Conservation (phyloP, 73 alveolate genomes). For the Paramecium tetraurelia region DNA sequence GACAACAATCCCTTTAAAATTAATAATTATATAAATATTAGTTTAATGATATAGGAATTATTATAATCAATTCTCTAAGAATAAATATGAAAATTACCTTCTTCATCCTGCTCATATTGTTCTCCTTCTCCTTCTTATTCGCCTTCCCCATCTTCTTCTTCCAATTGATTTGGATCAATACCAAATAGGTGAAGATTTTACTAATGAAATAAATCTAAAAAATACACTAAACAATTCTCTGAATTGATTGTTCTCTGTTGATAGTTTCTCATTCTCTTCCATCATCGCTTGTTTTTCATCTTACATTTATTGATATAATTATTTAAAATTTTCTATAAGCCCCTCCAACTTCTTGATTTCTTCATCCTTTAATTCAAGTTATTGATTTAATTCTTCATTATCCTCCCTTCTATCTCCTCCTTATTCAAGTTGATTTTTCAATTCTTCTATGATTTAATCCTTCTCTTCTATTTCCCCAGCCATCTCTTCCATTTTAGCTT, state of each 20-base stretch:
- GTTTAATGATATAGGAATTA: not conserved
- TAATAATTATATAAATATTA: not conserved
- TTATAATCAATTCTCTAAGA: not conserved
- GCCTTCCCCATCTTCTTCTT: conserved; percentile 25
- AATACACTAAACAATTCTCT: conserved; percentile 44
- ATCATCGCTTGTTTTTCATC: conserved; percentile 35
- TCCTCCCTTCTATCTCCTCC: not conserved
- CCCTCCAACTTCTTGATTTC: conserved; percentile 30
- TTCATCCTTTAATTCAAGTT: not conserved
- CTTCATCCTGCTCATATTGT: not conserved
- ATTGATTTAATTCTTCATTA: not conserved
- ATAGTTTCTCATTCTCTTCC: conserved; percentile 38
- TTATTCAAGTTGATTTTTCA: not conserved
- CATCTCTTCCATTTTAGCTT: conserved; percentile 48
- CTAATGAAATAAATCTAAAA: not conserved
- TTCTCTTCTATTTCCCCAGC: not conserved
- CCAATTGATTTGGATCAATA: conserved; percentile 41
- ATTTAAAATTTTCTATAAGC: conserved; percentile 18
- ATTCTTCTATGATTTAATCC: conserved; percentile 25
- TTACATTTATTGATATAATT: conserved; percentile 29
- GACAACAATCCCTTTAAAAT: not conserved
- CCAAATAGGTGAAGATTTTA: conserved; percentile 33
- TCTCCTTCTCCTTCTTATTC: conserved; percentile 37
- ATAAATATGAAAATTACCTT: not conserved
- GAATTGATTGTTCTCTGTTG: conserved; percentile 9